Evolutionary conservation across 345 rosid species (phyloP).

Genomic region (Rhodamnia rubescens): DNA sequence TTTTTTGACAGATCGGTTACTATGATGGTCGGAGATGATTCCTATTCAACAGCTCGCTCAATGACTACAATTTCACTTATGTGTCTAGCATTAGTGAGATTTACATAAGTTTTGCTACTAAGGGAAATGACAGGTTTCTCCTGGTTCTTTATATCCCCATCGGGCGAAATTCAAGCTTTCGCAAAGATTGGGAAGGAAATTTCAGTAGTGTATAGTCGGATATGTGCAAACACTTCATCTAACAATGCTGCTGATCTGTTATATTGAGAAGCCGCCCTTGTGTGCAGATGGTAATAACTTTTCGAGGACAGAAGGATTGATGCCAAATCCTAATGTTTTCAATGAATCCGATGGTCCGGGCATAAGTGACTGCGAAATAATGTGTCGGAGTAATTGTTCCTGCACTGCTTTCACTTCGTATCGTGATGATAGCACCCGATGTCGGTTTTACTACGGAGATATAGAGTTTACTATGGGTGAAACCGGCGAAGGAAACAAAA

Average conservation of each 20-base stretch:
- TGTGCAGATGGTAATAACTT: neutral
- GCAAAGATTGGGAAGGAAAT: neutral
- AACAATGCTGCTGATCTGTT: neutral
- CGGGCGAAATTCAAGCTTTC: neutral
- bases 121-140: neutral
- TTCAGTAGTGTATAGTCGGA: neutral
- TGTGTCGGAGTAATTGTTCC: conserved; percentile 3
- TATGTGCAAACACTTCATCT: neutral
- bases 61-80: neutral
- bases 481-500: neutral
- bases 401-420: neutral
- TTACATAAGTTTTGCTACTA: neutral
- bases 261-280: neutral
- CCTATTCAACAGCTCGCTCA: neutral
- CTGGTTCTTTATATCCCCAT: neutral
- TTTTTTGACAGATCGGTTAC: neutral
- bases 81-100: neutral
- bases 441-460: neutral
- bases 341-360: neutral
- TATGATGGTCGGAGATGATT: neutral
- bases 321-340: neutral
- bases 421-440: neutral
- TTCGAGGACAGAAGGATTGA: neutral
- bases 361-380: conserved; percentile 3
- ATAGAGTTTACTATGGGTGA: neutral